phyloP scores from a whole-genome alignment of 495 filamentous ascomycete genomes.

The Lophiostoma macrostomum region DNA sequence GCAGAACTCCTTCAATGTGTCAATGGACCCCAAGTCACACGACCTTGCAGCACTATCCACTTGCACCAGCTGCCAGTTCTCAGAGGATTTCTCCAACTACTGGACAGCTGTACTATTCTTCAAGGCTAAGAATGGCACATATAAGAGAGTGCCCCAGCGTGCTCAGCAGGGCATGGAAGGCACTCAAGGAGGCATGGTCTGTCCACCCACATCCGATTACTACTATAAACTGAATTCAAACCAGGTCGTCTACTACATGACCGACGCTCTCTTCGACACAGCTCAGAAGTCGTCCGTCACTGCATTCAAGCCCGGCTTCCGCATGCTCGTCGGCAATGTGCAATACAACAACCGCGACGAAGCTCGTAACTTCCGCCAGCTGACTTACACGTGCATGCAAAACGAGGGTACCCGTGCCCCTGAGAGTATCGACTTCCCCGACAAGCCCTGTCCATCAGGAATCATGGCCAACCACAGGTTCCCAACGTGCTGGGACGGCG shows the following conservation, averaged over 20 bases:
- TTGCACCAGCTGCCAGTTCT: slow-evolving; percentile 35
- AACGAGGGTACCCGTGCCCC: slow-evolving; percentile 27
- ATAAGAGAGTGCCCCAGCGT: slow-evolving; percentile 28
- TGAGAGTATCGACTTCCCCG: slow-evolving; percentile 27
- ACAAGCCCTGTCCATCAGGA: slow-evolving; percentile 32
- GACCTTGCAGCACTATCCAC: slow-evolving; percentile 26
- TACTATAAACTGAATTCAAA: neutral
- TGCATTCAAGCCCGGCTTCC: slow-evolving; percentile 34
- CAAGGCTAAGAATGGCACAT: slow-evolving; percentile 33
- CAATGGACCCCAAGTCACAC: slow-evolving; percentile 29
- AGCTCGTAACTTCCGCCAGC: slow-evolving; percentile 17
- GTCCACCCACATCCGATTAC: neutral
- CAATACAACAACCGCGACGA: slow-evolving; percentile 14
- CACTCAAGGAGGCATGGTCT: slow-evolving; percentile 29
- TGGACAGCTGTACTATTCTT: slow-evolving; percentile 35
- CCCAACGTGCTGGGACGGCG: slow-evolving; percentile 36
- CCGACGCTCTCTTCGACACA: slow-evolving; percentile 24
- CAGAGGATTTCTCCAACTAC: slow-evolving; percentile 35
- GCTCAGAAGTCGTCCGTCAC: slow-evolving; percentile 27
- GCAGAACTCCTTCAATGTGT: slow-evolving; percentile 33
- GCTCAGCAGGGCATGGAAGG: slow-evolving; percentile 28
- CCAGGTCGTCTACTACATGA: slow-evolving; percentile 31
- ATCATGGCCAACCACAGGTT: slow-evolving; percentile 34
- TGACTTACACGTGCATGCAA: slow-evolving; percentile 32
- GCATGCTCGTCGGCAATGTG: slow-evolving; percentile 32